These are phyloP conservation scores for Trifolium fragiferum DNA, from an alignment of 306 rosid genomes.

Conservation along the genomic window DNA sequence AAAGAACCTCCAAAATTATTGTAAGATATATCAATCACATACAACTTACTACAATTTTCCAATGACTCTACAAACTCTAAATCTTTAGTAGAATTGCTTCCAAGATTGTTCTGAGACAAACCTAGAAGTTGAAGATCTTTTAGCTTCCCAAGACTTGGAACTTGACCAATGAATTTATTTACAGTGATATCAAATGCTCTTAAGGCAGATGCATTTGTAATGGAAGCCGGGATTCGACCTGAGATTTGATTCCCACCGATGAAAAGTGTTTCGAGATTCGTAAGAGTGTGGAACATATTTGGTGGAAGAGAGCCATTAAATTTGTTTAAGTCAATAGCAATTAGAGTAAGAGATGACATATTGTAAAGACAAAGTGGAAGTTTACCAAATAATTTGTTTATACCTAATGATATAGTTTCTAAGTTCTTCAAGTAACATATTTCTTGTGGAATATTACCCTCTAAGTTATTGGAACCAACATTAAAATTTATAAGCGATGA, in stretches of 20 bases:
- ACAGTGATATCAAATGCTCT: fast-evolving
- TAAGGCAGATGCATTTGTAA: slow-evolving; percentile 47
- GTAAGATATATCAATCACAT: neutral
- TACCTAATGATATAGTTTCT: fast-evolving
- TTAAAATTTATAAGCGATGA: neutral
- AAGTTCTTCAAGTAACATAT: slow-evolving; percentile 28
- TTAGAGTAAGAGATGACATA: slow-evolving; percentile 38
- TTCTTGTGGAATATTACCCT: slow-evolving; percentile 45
- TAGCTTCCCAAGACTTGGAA: slow-evolving; percentile 43
- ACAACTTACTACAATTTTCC: slow-evolving; percentile 40
- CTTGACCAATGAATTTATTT: slow-evolving; percentile 41
- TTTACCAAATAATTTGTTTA: slow-evolving; percentile 38
- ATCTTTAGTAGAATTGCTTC: slow-evolving; percentile 38
- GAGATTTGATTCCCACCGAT: slow-evolving; percentile 40
- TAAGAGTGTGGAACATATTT: slow-evolving; percentile 45
- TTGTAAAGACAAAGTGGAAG: slow-evolving; percentile 48
- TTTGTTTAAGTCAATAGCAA: neutral
- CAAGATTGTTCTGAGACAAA: slow-evolving; percentile 17
- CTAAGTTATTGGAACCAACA: slow-evolving; percentile 2
- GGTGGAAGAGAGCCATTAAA: slow-evolving; percentile 49
- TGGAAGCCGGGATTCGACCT: slow-evolving; percentile 44
- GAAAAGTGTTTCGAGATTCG: slow-evolving; percentile 20
- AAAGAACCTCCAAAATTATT: slow-evolving; percentile 55
- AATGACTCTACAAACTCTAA: slow-evolving; percentile 43
- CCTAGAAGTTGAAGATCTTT: neutral